Base-by-base conservation (phyloP, 2,329 filamentous ascomycete species). In the Boeremia exigua region DNA sequence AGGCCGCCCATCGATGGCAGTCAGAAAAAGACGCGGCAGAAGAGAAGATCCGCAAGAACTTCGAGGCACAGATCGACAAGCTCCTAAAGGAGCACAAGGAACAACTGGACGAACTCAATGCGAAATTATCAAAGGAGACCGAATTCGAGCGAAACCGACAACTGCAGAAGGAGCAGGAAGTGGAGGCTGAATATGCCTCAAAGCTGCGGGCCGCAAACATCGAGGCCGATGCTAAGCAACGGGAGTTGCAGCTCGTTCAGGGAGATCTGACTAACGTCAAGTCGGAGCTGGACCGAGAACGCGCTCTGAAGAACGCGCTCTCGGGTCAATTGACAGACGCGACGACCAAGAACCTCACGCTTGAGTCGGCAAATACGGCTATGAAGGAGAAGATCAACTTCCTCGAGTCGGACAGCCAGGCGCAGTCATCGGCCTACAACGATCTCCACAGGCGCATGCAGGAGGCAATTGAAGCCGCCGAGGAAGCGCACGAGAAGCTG, bases 401-500 rank as follows among this genome's bases (percentile, higher is more conserved):
- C 70, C 84, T 97, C 15, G 92, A 97, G 73, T 95, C 91, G 0
- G 92, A 92, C 68, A 92, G 87, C 74, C 91, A 96, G 75, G 90
- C 92, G 12, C 92, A 97, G 67, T 95, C 92, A 0, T 86, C 94
- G 67, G 87, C 90, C 10, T 96, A 94, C 75, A 87, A 91, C 36
- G 87, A 86, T 52, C 91, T 96, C 79, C 90, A 96, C 69, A 82
- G 88, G 38, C 84, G 88, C 48, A 86, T 96, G 69, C 89, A 91
- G 69, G 89, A 95, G 42, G 92, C 93, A 0, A 77, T 92, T 23
- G 83, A 84, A 12, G 79, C 84, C 17, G 90, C 89, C 1, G 86
- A 90, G 28, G 82, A 85, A 32, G 87, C 90, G 1, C 87, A 90
- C 53, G 86, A 91, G 62, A 96, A 95, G 71, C 81, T 99, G 27